Evolutionary conservation across 352 stramenopile genomes (phyloP).

Genomic region (Globisporangium echinulatum): DNA sequence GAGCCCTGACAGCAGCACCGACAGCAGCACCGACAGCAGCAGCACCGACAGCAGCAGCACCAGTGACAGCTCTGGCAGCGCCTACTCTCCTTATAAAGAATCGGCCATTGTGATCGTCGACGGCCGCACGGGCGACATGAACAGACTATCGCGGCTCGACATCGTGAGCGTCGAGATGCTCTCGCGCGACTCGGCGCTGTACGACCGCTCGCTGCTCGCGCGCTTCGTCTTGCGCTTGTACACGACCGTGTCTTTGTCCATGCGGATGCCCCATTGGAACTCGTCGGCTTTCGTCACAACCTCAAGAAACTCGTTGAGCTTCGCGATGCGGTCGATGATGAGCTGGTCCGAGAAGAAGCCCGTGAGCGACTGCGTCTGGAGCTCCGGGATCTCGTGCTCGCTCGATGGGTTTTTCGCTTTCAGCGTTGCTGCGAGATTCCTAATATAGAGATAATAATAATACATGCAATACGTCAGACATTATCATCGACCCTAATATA

Average conservation of each 20-base stretch:
- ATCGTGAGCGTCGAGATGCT: constrained; percentile 75
- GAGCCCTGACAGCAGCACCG: too few relatives aligned
- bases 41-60: too few relatives aligned
- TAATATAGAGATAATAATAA: constrained; percentile 1
- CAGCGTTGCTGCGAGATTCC: constrained; percentile 72
- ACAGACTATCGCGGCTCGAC: constrained; percentile 74
- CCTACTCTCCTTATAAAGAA: constrained; percentile 15
- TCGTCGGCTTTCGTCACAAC: constrained; percentile 79
- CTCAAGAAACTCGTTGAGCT: constrained; percentile 84
- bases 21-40: too few relatives aligned
- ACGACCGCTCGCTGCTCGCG: constrained; percentile 38
- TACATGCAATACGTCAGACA: too few relatives aligned
- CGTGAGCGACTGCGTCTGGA: constrained; percentile 79
- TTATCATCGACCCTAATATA: neutral
- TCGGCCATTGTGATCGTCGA: constrained; percentile 64
- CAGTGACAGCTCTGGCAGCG: too few relatives aligned
- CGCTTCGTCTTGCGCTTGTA: constrained; percentile 87
- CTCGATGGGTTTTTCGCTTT: constrained; percentile 75
- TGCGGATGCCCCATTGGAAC: constrained; percentile 87
- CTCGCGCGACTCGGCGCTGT: constrained; percentile 57
- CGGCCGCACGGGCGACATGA: constrained; percentile 50
- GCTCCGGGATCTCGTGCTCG: constrained; percentile 68
- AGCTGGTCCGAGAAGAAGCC: constrained; percentile 82
- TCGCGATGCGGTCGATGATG: constrained; percentile 81
- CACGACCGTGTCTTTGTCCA: constrained; percentile 87